Base-by-base conservation (phyloP, 352 stramenopile species). In the Globisporangium acanthophoron region DNA sequence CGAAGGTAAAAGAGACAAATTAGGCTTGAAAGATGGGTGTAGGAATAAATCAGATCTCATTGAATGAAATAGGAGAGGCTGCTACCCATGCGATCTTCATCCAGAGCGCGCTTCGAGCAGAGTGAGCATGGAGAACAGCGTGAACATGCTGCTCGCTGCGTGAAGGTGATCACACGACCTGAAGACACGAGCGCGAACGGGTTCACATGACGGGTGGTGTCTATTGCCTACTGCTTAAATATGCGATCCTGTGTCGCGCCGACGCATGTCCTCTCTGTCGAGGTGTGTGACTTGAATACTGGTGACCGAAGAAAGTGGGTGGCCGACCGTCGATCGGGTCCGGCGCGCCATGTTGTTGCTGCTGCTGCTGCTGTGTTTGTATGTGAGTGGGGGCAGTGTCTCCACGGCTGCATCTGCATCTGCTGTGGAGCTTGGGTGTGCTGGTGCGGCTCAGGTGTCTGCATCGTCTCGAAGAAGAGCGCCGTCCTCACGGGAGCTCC, bases 201-300 rank as follows among this genome's bases (percentile, higher is more conserved):
- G 43, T 13, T 24, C 43, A 29, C n/a, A n/a, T 48, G n/a, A 48
- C 20, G 43, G 8, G 20, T 48, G 43, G 43, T 21, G 11, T 48
- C 43, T 48, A 48, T 48, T 48, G 43, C 43, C 43, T 48, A 3
- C 43, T 48, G 43, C 43, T 48, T 48, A 48, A 48, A 48, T 48
- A 48, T 48, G 41, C 41, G 41, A 7, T 47, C 16, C 41, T 24
- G 41, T 47, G 43, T 12, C 43, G 43, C 43, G 43, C 20, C 43
- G 43, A 48, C 43, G 43, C 21, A 41, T 41, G 35, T n/a, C 27
- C 11, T 53, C 41, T 9, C 43, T 48, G 5, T 48, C 18, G 43
- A 48, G 18, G 20, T 18, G 9, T 15, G 41, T 11, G n/a, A 48
- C 43, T 20, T 41, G 43, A 48, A 48, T 48, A 48, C 20, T 48